Base-by-base conservation (phyloP, 768 basidiomycete genomes). In the Xerocomus spinulosus region DNA sequence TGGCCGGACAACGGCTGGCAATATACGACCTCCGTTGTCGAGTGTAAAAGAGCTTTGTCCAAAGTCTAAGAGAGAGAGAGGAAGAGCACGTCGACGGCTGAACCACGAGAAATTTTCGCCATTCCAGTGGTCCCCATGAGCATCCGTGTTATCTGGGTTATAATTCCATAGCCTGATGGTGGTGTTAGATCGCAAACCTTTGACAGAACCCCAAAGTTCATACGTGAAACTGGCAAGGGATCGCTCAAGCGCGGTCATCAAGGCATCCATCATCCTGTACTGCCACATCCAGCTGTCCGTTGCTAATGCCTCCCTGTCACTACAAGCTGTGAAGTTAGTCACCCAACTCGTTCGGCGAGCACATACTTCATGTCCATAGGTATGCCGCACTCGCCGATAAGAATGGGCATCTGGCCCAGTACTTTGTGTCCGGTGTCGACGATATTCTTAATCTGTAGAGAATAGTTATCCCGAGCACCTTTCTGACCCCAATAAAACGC, bases 101-200 rank as follows among this genome's bases (percentile, higher is more conserved):
- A 92, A 97, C 90, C 91, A 96, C 2, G 91, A 92, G 63, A 99
- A 97, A 69, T 94, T 96, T 68, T 99, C 94, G 44, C 88, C 91
- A 57, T 94, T 95, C 94, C 94, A 96, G 62, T 83, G 68, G 62
- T 97, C 94, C 14, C 95, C 95, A 21, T 67, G 57, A 15, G 66
- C 57, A 63, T 97, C 93, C 32, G 78, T 75, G 67, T 97, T 98
- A 43, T 76, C 71, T 0, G 94, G 87, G 59, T 97, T 96, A 65
- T 96, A 97, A 50, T 89, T 92, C 95, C 95, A 97, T 6, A 97
- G 68, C 2, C 92, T 96, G 56, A 6, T 28, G 29, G 14, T 3
- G 4, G 6, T 28, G 15, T 52, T 24, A 44, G 43, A 18, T 15
- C 26, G 20, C 14, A 29, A 21, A 20, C 15, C 32, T 23, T 33